These are phyloP conservation scores for Fraxinus sp. DNA, from an alignment of 305 asterid genomes.

Conservation along the genomic window DNA sequence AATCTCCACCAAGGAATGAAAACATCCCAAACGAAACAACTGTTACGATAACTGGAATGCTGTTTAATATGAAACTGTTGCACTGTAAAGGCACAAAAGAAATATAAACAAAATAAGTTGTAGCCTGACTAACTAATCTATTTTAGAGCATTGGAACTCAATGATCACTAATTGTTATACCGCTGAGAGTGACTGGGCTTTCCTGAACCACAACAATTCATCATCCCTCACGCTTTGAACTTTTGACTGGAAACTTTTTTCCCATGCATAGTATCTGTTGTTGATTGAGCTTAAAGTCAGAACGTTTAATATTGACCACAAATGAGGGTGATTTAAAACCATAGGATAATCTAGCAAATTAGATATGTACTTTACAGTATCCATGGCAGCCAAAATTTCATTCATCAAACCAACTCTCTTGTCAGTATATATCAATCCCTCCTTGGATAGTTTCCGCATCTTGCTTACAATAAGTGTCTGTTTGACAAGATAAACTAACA, in stretches of 20 bases:
- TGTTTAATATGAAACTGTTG: constrained; percentile 78
- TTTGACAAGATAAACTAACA: constrained; percentile 31
- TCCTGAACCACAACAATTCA: constrained; percentile 77
- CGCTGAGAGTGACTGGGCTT: constrained; percentile 76
- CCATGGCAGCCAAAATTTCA: constrained; percentile 96
- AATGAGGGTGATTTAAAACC: constrained; percentile 7
- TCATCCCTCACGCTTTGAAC: constrained; percentile 63
- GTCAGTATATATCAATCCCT: constrained; percentile 85
- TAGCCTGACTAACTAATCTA: constrained; percentile 7
- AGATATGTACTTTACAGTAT: constrained; percentile 79
- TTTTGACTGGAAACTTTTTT: constrained; percentile 74
- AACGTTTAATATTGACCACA: constrained; percentile 14
- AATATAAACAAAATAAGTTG: constrained; percentile 16
- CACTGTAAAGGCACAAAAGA: constrained; percentile 54
- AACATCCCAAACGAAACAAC: constrained; percentile 78
- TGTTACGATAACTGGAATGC: constrained; percentile 87
- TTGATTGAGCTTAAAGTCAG: constrained; percentile 28
- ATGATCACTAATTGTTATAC: constrained; percentile 40
- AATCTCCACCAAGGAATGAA: constrained; percentile 83
- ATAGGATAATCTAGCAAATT: not conserved
- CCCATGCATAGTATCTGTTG: constrained; percentile 84
- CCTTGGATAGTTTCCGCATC: constrained; percentile 76
- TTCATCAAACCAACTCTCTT: constrained; percentile 91
- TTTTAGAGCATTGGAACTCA: not conserved
- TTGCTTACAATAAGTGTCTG: constrained; percentile 81